phyloP scores from a whole-genome alignment of 768 basidiomycete species.

The Leccinellum rugosiceps region DNA sequence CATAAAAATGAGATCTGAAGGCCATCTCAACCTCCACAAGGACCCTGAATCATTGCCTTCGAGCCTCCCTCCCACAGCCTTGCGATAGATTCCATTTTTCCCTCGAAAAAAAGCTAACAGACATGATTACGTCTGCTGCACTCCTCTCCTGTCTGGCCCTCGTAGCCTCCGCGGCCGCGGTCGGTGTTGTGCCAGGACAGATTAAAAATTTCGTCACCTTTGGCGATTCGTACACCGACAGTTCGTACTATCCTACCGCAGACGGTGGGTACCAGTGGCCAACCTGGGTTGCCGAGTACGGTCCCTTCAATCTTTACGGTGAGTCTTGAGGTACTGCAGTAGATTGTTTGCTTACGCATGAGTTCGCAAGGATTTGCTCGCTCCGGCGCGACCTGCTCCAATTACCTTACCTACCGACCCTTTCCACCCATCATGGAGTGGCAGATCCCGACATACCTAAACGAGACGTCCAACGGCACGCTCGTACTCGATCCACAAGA shows the following conservation, averaged over 20 bases:
- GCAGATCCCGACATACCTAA: conserved; percentile 49
- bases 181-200: conserved; percentile 37
- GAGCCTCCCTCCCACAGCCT: not conserved
- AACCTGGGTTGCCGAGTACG: conserved; percentile 54
- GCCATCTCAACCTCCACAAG: not conserved
- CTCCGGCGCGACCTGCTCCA: conserved; percentile 65
- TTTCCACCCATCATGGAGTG: conserved; percentile 54
- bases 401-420: conserved; percentile 53
- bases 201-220: conserved; percentile 67
- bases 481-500: conserved; percentile 35
- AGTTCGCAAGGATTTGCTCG: conserved; percentile 40
- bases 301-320: conserved; percentile 49
- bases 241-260: conserved; percentile 33
- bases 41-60: not conserved
- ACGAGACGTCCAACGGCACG: conserved; percentile 41
- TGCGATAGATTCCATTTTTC: not conserved
- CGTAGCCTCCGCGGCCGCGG: conserved; percentile 1
- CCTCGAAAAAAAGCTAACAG: not conserved
- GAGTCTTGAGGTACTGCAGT: not conserved
- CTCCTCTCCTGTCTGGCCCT: conserved; percentile 7
- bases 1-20: not conserved
- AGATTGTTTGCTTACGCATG: not conserved
- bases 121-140: conserved; percentile 1
- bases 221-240: conserved; percentile 64
- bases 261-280: conserved; percentile 57